A percentile compares a stretch with the other conserved stretches of the same genome.
Evolutionary conservation across 2,329 filamentous ascomycete genomes (phyloP).

Genomic region (Chaetomiaceae sp.): DNA sequence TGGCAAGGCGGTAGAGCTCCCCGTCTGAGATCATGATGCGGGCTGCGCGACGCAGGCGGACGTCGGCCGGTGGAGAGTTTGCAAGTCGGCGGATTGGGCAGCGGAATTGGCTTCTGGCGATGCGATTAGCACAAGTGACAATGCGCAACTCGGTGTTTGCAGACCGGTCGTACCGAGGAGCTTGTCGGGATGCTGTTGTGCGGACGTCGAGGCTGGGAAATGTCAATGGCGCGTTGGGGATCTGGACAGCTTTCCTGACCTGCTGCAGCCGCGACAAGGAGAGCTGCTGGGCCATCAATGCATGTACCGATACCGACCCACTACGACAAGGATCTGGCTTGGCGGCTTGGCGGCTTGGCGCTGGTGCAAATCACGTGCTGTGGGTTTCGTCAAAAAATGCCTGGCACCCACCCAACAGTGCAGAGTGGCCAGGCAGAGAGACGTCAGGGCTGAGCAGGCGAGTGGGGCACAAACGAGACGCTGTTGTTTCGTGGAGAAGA

Average conservation of each 20-base stretch:
- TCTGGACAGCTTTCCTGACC: constrained; percentile 28
- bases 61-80: not conserved
- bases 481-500: not conserved
- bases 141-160: not conserved
- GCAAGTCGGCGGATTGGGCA: not conserved
- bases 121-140: not conserved
- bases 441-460: constrained; percentile 22
- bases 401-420: too few relatives aligned
- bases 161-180: too few relatives aligned
- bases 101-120: not conserved
- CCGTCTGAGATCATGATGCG: constrained; percentile 87
- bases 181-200: too few relatives aligned
- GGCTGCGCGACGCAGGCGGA: not conserved
- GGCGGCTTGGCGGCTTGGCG: not conserved
- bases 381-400: too few relatives aligned
- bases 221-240: constrained; percentile 6
- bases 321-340: too few relatives aligned
- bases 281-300: not conserved
- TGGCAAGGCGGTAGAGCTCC: constrained; percentile 84
- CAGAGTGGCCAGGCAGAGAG: too few relatives aligned
- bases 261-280: constrained; percentile 4
- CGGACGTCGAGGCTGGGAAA: not conserved
- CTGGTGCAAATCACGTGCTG: constrained; percentile 12
- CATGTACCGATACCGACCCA: constrained; percentile 13
- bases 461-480: constrained; percentile 5